phyloP scores from a whole-genome alignment of 2,329 filamentous ascomycete genomes.

The Nectriaceae sp. region DNA sequence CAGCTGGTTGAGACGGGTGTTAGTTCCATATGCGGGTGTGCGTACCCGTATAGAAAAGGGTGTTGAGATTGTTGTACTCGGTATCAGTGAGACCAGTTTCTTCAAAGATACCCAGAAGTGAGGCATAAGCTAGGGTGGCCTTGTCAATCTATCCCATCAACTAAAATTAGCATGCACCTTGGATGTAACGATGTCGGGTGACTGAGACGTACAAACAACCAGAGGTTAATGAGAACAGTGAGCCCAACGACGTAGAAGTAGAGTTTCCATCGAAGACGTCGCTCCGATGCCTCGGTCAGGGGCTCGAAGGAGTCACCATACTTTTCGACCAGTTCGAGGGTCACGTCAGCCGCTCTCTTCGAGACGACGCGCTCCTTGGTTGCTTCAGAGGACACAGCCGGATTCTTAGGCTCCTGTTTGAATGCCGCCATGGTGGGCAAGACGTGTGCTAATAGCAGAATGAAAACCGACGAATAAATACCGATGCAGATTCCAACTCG shows the following conservation, averaged over 20 bases:
- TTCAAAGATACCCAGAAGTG: conserved; percentile 44
- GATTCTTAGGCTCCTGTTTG: no score
- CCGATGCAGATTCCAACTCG: no score
- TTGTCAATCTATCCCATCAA: conserved; percentile 36
- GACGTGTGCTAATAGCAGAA: no score
- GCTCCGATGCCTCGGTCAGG: conserved; percentile 5
- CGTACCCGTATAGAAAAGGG: conserved; percentile 44
- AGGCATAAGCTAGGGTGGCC: conserved; percentile 40
- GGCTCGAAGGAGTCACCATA: conserved; percentile 4
- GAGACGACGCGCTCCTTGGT: no score
- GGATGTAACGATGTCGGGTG: not conserved
- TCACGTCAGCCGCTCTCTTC: conserved; percentile 7
- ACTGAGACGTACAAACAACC: not conserved
- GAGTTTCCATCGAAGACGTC: conserved; percentile 7
- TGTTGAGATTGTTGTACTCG: conserved; percentile 43
- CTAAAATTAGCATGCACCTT: not conserved
- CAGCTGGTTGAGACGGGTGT: not conserved
- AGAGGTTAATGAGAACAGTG: conserved; percentile 1
- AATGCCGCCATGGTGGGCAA: no score
- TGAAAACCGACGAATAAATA: no score
- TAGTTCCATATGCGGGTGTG: not conserved
- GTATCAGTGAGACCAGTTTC: conserved; percentile 39
- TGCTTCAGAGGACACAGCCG: no score
- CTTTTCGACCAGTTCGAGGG: conserved; percentile 8
- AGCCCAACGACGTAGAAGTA: conserved; percentile 3